Evolutionary conservation across 129 eudicot genomes (phyloP), one percentile per base, ranked within the genome.

Genomic region (Centaurea solstitialis): DNA sequence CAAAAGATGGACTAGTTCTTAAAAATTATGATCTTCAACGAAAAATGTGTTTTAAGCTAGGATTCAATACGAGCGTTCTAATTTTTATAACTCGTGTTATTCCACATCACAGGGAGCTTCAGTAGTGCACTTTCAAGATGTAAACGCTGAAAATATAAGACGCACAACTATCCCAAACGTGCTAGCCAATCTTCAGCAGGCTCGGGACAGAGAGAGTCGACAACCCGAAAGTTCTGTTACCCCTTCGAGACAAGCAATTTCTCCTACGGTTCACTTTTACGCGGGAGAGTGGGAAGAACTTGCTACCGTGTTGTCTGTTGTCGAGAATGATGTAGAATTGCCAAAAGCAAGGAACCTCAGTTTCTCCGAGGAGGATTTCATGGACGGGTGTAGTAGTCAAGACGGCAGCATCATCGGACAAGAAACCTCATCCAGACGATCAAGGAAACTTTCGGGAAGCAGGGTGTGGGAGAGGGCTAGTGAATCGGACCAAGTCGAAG

Each of bases 261-360:
- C 91, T 45, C 93, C 97, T 0, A 41, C 61, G 37, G 93, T 91
- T 20, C 78, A 89, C 71, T 91, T 91, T 72, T 91, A 91, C 59
- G 93, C 93, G 28, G 97, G 97, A 24, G 93, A 91, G n/a, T 91
- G 93, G 93, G 97, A 91, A 71, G 97, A 91, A 74, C 87, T 91
- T 64, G 84, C 90, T 8, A 79, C 87, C 0, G 93, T 91, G 41
- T 73, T 91, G 45, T 89, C 93, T 6, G 83, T 87, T 37, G 85
- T 89, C 6, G 86, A 83, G 75, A 73, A 23, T 26, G 92, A 89
- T 79, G 80, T 77, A 23, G 97, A 91, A 65, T 68, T 73, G 43
- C 91, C 97, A 50, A 84, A 84, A 28, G 84, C 86, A n/a, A 87
- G 77, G 80, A 87, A 87, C 72, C 67, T 87, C 33, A 89, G 93